Conservation (phyloP, 2,329 filamentous ascomycete species). For the Verruconis gallopava region DNA sequence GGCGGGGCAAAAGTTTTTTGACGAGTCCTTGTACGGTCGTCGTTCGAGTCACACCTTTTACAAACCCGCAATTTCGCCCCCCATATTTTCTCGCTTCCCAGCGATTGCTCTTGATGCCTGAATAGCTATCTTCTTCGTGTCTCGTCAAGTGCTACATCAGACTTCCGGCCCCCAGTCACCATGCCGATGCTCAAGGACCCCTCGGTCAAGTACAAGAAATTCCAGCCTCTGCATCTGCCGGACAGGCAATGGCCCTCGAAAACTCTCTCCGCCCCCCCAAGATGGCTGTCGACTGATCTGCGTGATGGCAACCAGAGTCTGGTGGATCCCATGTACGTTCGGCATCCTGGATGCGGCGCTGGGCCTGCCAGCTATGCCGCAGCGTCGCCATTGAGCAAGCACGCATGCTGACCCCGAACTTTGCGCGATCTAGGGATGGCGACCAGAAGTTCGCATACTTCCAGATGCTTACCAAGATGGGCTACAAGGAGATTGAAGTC, state of each 20-base stretch:
- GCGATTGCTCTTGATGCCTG: too few relatives aligned
- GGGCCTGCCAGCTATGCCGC: neutral
- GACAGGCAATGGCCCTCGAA: constrained; percentile 75
- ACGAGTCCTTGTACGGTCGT: too few relatives aligned
- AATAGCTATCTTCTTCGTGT: too few relatives aligned
- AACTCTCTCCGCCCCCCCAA: constrained; percentile 67
- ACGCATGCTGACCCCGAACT: constrained; percentile 11
- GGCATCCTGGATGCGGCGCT: constrained; percentile 1
- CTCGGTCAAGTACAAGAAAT: constrained; percentile 62
- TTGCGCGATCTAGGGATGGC: too few relatives aligned
- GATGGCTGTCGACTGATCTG: constrained; percentile 82
- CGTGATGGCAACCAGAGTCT: constrained; percentile 91
- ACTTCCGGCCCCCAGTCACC: neutral
- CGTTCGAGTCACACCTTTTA: too few relatives aligned
- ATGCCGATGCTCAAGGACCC: constrained; percentile 10
- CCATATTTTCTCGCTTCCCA: too few relatives aligned
- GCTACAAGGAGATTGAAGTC: constrained; percentile 96
- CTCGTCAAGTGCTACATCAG: too few relatives aligned
- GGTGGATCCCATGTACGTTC: constrained; percentile 68
- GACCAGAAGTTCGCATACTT: constrained; percentile 95
- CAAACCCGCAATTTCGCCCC: too few relatives aligned
- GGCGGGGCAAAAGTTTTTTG: neutral
- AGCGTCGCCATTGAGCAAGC: too few relatives aligned
- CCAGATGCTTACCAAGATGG: constrained; percentile 80
- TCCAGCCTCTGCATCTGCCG: constrained; percentile 52